Evolutionary conservation across 1,139 yeast genomes (phyloP), one percentile per base, ranked within the genome.

Genomic region (Suzukiozyma palmioleophila): DNA sequence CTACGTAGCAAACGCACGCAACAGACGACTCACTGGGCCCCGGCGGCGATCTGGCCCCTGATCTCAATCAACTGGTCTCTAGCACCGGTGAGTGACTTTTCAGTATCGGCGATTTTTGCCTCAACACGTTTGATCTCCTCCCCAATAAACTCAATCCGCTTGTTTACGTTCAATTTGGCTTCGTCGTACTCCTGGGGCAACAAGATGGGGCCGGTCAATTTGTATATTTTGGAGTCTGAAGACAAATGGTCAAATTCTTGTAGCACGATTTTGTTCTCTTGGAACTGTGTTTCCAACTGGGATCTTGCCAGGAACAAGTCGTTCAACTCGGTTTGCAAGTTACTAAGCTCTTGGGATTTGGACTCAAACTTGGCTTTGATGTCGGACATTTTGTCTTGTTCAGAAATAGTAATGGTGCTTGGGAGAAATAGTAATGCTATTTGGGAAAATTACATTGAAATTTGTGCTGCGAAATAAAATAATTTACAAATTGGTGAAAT

Each of bases 251-350:
- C 76, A 53, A 92, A 85, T 61, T 92, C 97, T 30, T 78, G 81
- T 52, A 81, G 72, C n/a, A 92, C 98, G 39, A 92, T 89, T 56
- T 82, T 83, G 63, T 90, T 90, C 60, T 92, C 98, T 61, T 92
- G 97, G 51, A 64, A 75, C 57, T 84, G 94, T 1, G 92, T 83
- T 54, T 84, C 94, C 33, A 84, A 66, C 52, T 78, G 75, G 39
- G 84, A 85, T 55, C 94, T 75, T 7, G 84, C 76, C 3, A 73
- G 62, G 34, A 82, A 66, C 26, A 79, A 63, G 38, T 77, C 83
- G 43, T 64, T 64, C 43, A 70, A 50, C 32, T 51, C 49, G 41
- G 49, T 53, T 44, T 71, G 75, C 32, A 62, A 63, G 32, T 55
- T 50, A 38, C 61, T 60, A 56, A 68, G 69, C 41, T 62, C 65